phyloP scores from a whole-genome alignment of 306 rosid genomes.

The Ormosia semicastrata region DNA sequence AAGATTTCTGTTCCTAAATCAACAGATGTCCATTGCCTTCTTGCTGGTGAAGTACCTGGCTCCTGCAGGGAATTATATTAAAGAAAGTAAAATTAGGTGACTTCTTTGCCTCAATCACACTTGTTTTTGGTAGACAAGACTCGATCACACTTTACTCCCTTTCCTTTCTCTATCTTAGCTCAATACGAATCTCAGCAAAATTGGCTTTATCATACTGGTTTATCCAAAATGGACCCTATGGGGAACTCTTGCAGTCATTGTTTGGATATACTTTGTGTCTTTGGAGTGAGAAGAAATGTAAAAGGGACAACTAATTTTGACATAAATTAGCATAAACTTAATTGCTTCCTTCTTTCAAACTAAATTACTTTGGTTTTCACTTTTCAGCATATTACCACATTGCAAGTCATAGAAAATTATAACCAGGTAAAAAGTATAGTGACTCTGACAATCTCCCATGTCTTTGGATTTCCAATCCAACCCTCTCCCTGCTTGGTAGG shows the following conservation, averaged over 20 bases:
- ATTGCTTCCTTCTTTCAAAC: neutral
- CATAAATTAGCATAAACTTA: neutral
- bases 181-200: too few relatives aligned
- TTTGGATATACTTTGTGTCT: neutral
- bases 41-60: constrained; percentile 13
- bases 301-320: neutral
- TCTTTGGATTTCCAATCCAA: constrained; percentile 57
- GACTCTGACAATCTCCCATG: constrained; percentile 58
- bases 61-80: constrained; percentile 14
- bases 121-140: neutral
- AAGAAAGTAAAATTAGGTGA: neutral
- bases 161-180: neutral
- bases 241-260: neutral
- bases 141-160: neutral
- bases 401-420: neutral
- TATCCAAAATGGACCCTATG: neutral
- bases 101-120: neutral
- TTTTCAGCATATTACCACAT: neutral
- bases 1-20: constrained; percentile 34
- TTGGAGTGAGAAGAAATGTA: neutral
- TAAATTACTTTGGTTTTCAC: neutral
- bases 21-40: constrained; percentile 23
- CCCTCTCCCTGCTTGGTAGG: constrained; percentile 54
- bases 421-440: constrained; percentile 59
- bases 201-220: too few relatives aligned